phyloP scores from a whole-genome alignment of 192 early-diverging fungal genomes.

The Rhizoclosmatium sp. region DNA sequence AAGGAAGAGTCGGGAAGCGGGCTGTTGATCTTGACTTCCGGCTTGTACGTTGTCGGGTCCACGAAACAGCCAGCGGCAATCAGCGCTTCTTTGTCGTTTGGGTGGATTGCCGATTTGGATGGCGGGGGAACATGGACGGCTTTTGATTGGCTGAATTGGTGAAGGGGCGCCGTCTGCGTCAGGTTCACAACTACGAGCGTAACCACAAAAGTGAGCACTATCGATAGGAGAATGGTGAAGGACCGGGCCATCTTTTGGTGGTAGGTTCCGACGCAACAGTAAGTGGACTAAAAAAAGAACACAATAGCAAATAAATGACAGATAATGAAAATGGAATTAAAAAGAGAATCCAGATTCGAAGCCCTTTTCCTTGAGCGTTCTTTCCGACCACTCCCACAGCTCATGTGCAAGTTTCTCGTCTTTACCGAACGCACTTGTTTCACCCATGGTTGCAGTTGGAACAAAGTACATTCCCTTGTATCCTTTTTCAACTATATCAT shows the following conservation, averaged over 20 bases:
- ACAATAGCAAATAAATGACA: too few relatives aligned
- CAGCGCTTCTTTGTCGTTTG: slow-evolving; percentile 8
- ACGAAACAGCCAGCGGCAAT: slow-evolving; percentile 17
- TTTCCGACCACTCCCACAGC: slow-evolving; percentile 52
- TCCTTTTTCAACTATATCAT: slow-evolving; percentile 46
- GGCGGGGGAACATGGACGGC: too few relatives aligned
- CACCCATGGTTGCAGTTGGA: slow-evolving; percentile 34
- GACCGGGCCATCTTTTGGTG: too few relatives aligned
- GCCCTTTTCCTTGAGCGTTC: slow-evolving; percentile 33
- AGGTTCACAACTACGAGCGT: too few relatives aligned
- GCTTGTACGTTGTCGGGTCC: slow-evolving; percentile 6
- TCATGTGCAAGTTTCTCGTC: slow-evolving; percentile 45
- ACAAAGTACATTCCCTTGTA: slow-evolving; percentile 51
- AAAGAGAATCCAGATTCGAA: not conserved
- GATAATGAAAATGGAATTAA: too few relatives aligned
- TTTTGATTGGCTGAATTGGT: too few relatives aligned
- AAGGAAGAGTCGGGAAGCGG: slow-evolving; percentile 6
- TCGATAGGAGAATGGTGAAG: too few relatives aligned
- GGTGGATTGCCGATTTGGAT: not conserved
- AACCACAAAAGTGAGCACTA: too few relatives aligned
- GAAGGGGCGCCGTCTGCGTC: too few relatives aligned
- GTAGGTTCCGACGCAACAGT: too few relatives aligned
- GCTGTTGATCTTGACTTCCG: not conserved
- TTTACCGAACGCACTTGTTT: slow-evolving; percentile 36
- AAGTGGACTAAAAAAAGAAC: too few relatives aligned